phyloP scores from a whole-genome alignment of 1,284 basidiomycete species.

The Wallemia ichthyophaga region DNA sequence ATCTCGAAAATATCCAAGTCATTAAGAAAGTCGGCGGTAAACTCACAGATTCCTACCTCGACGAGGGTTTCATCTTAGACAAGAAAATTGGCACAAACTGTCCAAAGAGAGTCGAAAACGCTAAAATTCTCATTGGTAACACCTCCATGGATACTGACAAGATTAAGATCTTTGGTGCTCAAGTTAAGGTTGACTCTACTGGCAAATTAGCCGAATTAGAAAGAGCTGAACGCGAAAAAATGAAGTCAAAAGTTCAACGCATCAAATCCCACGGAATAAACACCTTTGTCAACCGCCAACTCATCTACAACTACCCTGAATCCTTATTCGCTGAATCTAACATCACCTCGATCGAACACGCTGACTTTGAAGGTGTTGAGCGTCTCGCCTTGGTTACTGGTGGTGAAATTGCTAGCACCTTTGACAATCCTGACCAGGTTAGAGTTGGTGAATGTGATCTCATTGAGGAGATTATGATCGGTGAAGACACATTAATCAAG shows the following conservation, averaged over 20 bases:
- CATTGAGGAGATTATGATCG: constrained; percentile 98
- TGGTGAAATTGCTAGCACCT: constrained; percentile 88
- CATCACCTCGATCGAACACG: constrained; percentile 91
- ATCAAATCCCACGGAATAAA: constrained; percentile 91
- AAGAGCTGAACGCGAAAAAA: constrained; percentile 89
- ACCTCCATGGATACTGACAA: constrained; percentile 99
- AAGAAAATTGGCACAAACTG: constrained; percentile 87
- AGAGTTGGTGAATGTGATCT: constrained; percentile 76
- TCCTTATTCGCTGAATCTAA: constrained; percentile 72
- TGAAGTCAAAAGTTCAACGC: constrained; percentile 89
- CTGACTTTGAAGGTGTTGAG: constrained; percentile 97
- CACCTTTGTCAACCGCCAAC: constrained; percentile 89
- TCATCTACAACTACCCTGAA: constrained; percentile 99
- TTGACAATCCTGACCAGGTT: constrained; percentile 74
- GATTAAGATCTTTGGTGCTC: constrained; percentile 94
- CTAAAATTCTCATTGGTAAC: constrained; percentile 88
- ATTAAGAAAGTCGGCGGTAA: constrained; percentile 99
- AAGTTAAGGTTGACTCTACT: constrained; percentile 80
- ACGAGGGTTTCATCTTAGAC: constrained; percentile 97
- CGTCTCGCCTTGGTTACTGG: constrained; percentile 83
- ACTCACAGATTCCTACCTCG: constrained; percentile 89
- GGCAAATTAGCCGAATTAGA: constrained; percentile 93
- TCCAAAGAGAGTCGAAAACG: constrained; percentile 78
- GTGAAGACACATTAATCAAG: constrained; percentile 93
- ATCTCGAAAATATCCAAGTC: constrained; percentile 95